Evolutionary conservation across 2,329 filamentous ascomycete genomes (phyloP).

Genomic region (Colletotrichum sp.): DNA sequence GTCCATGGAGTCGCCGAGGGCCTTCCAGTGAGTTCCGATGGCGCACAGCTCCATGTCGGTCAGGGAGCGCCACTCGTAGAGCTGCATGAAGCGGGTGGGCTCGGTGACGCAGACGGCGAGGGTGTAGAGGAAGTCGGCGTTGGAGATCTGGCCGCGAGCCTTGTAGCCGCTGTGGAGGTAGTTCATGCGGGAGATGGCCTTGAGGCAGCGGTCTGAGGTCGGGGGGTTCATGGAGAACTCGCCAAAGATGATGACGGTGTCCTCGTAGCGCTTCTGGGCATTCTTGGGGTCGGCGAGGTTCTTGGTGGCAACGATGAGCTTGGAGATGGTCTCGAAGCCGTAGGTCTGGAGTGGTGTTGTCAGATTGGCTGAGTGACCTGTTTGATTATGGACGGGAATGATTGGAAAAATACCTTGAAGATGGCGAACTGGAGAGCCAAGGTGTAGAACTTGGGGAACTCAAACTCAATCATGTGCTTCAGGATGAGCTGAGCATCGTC

Average conservation of each 20-base stretch:
- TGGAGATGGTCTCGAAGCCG: conserved; percentile 40
- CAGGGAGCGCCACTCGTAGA: conserved; percentile 73
- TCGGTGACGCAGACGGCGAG: conserved; percentile 67
- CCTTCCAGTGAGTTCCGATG: conserved; percentile 73
- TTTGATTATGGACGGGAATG: no score
- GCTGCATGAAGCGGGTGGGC: conserved; percentile 65
- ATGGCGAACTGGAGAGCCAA: conserved; percentile 43
- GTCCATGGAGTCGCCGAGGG: conserved; percentile 71
- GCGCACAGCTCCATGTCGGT: conserved; percentile 73
- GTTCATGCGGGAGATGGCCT: conserved; percentile 44
- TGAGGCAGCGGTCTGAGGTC: conserved; percentile 36
- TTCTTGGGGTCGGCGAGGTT: conserved; percentile 35
- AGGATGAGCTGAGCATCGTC: conserved; percentile 51
- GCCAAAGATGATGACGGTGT: conserved; percentile 41
- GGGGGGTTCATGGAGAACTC: conserved; percentile 42
- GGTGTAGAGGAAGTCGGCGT: conserved; percentile 44
- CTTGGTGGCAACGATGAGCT: conserved; percentile 39
- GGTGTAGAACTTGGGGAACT: conserved; percentile 44
- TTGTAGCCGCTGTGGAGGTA: conserved; percentile 42
- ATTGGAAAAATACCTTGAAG: conserved; percentile 36
- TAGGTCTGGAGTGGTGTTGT: conserved; percentile 37
- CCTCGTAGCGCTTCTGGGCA: conserved; percentile 46
- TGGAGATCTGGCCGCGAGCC: conserved; percentile 38
- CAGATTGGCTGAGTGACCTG: background rate
- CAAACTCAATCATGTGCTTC: conserved; percentile 33